Evolutionary conservation across 495 filamentous ascomycete genomes (phyloP), one percentile per base, ranked within the genome.

Genomic region (Darksidea phi): DNA sequence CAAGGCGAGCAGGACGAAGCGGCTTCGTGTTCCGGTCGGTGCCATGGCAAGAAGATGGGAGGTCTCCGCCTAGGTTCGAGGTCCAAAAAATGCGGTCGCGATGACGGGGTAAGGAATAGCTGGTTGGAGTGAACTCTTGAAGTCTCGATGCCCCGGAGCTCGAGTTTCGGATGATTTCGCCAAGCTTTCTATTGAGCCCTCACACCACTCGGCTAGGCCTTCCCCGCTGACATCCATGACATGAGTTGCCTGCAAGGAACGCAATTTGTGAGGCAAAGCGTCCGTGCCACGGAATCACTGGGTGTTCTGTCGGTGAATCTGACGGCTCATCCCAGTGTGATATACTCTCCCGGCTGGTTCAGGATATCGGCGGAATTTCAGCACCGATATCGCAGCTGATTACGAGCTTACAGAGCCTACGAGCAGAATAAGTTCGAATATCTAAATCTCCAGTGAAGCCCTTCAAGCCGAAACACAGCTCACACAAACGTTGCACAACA

Each of bases 1-100:
- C 20, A 73, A 18, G 34, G 64, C 37, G 36, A 70, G 42, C 18
- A 70, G 6, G n/a, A 69, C 8, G 56, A 68, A 62, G 28, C 69
- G 69, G 18, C 71, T 51, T 21, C 67, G 58, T 26, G 48, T 49
- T n/a, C 63, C 59, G 8, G 46, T 54, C 13, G 56, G 47, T 28
- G 63, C 49, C 64, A 67, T 71, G 10, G 43, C 17, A 18, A 48
- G 42, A 21, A 48, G 23, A 32, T 10, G 28, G 28, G 28, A 32
- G 4, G 3, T 32, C 28, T 32, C 28, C 28, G 28, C 4, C 28
- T 32, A 32, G 28, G 43, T 12, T 23, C 4, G 46, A 45, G 1
- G 1, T 24, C 12, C 8, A 24, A 45, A 20, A 1, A 13, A 45
- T 12, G 37, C 23, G 24, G 24, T 20, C 6, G 38, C 7, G 24